Conservation (phyloP, 345 rosid genomes). For the Sapria himalayana region DNA sequence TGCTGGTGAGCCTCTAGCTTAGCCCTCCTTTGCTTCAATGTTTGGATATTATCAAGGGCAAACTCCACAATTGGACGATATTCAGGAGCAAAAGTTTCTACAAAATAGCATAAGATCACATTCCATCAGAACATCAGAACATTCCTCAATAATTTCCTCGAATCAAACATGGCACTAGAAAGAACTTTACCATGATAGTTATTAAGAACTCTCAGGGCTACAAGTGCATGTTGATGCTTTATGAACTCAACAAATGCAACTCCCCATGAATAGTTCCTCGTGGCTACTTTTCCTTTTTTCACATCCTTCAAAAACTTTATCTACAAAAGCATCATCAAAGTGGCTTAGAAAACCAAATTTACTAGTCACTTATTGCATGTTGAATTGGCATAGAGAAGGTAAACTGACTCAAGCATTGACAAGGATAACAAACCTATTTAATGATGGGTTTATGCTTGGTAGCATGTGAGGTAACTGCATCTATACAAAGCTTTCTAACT, state of each 20-base stretch:
- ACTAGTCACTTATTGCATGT: too few relatives aligned
- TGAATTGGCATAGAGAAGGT: too few relatives aligned
- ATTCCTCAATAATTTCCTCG: neutral
- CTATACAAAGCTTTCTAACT: slow-evolving; percentile 42
- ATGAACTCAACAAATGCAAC: slow-evolving; percentile 78
- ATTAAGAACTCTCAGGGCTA: slow-evolving; percentile 79
- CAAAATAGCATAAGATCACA: slow-evolving; percentile 7
- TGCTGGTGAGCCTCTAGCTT: slow-evolving; percentile 23
- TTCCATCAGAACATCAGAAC: neutral
- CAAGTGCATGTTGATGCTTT: slow-evolving; percentile 78
- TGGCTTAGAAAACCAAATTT: too few relatives aligned
- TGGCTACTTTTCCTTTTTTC: slow-evolving; percentile 43
- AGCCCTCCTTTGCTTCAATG: slow-evolving; percentile 40
- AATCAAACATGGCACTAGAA: neutral
- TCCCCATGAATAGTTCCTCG: slow-evolving; percentile 57
- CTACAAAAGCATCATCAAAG: slow-evolving; percentile 17
- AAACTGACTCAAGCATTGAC: too few relatives aligned
- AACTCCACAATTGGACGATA: slow-evolving; percentile 73
- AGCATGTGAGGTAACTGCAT: slow-evolving; percentile 73
- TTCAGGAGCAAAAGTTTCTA: slow-evolving; percentile 70
- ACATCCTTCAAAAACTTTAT: slow-evolving; percentile 46
- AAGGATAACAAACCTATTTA: slow-evolving; percentile 84
- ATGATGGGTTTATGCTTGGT: slow-evolving; percentile 71
- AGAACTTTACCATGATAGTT: slow-evolving; percentile 61
- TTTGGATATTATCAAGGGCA: slow-evolving; percentile 61